Evolutionary conservation across 163 green algal species (phyloP), one percentile per base, ranked within the genome.

Genomic region (Chloromonas sp.): DNA sequence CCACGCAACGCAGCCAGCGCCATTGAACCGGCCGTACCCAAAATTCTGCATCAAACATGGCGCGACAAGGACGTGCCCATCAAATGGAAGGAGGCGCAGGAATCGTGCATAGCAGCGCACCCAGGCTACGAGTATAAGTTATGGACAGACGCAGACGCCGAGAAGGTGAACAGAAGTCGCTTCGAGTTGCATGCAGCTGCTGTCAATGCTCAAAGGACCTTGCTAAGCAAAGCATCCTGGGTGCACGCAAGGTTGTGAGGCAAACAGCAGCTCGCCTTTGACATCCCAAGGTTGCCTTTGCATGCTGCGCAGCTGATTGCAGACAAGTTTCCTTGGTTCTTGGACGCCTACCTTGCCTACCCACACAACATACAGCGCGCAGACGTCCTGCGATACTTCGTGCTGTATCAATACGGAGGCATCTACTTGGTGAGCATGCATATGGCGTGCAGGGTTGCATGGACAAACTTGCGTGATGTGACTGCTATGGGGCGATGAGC

Each of bases 301-400:
- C 74, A 36, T 2, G 60, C 57, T 15, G 1, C 84, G 84, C 71
- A 83, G 79, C 62, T 84, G 11, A 81, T 87, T 77, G 66, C 14
- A 71, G 14, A 86, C 15, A 79, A 94, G 14, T 94, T 91, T 82
- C 92, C 92, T 3, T 85, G 87, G 84, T 93, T 95, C 84, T 61
- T 93, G 82, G 57, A 81, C n/a, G 94, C 89, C 11, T 95, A 89
- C 76, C 81, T 88, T 13, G 58, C 81, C 0, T 95, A 95, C 82
- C 85, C 88, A 0, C 91, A 93, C 79, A 80, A 77, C 82, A 95
- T 95, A 66, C 88, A 95, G 84, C 88, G 92, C 11, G 92, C 90
- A 60, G 92, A 95, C 78, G 91, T 87, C 58, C 83, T 95, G 79
- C 84, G 92, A 8, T 93, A 93, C 83, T 92, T 92, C 60, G 80